Conservation (phyloP, 2,329 filamentous ascomycete genomes). For the Monilinia vaccinii-corymbosi region DNA sequence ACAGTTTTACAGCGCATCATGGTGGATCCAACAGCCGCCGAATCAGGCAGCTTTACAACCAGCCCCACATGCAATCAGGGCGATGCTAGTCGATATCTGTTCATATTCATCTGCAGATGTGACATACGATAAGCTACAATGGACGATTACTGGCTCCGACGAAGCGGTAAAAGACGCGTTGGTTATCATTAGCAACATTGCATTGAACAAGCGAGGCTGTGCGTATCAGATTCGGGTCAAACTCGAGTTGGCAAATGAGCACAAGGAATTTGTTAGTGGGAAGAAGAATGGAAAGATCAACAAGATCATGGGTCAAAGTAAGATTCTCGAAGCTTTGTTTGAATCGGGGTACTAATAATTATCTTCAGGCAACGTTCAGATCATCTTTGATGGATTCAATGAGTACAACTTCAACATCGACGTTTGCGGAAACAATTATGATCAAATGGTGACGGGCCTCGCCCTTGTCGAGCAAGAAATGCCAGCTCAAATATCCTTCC, state of each 20-base stretch:
- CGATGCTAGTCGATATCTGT: slow-evolving; percentile 93
- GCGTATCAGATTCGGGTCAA: slow-evolving; percentile 88
- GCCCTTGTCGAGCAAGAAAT: slow-evolving; percentile 96
- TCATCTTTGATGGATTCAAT: slow-evolving; percentile 98
- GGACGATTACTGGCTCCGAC: slow-evolving; percentile 90
- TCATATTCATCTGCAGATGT: slow-evolving; percentile 93
- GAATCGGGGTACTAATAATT: neutral
- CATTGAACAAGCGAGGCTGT: slow-evolving; percentile 76
- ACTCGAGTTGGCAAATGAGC: slow-evolving; percentile 97
- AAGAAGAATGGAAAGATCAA: slow-evolving; percentile 99
- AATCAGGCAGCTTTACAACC: slow-evolving; percentile 35
- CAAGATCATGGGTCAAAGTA: slow-evolving; percentile 98
- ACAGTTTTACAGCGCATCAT: slow-evolving; percentile 95
- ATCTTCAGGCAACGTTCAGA: slow-evolving; percentile 68
- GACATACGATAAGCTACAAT: slow-evolving; percentile 87
- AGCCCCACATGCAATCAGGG: slow-evolving; percentile 48
- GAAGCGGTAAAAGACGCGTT: slow-evolving; percentile 95
- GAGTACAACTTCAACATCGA: slow-evolving; percentile 99
- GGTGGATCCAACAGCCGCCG: slow-evolving; percentile 64
- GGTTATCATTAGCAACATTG: slow-evolving; percentile 84
- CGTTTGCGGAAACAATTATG: slow-evolving; percentile 84
- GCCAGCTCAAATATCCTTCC: slow-evolving; percentile 98
- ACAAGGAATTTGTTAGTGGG: slow-evolving; percentile 98
- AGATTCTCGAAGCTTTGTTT: neutral
- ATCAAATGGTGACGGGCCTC: slow-evolving; percentile 87